phyloP scores from a whole-genome alignment of 768 basidiomycete species.

The Coprinellus aureogranulatus region DNA sequence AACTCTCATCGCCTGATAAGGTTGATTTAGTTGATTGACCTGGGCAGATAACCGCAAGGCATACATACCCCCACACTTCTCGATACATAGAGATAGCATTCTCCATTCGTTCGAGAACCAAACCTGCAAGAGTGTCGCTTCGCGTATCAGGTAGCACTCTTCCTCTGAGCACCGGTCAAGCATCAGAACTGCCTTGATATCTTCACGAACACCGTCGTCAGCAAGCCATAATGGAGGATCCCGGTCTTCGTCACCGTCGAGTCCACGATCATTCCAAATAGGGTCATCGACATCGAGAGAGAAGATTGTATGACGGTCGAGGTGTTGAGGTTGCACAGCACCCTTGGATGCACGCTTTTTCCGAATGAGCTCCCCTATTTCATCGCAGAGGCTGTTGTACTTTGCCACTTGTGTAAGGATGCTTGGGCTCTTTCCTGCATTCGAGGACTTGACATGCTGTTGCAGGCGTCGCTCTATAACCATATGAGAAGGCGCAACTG shows the following conservation, averaged over 20 bases:
- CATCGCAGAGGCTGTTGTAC: conserved; percentile 28
- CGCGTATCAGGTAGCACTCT: conserved; percentile 18
- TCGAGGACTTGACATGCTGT: conserved; percentile 23
- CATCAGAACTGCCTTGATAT: conserved; percentile 28
- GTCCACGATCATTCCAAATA: conserved; percentile 34
- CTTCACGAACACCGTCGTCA: conserved; percentile 21
- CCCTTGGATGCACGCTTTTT: conserved; percentile 18
- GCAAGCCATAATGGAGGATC: conserved; percentile 25
- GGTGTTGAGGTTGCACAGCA: conserved; percentile 21
- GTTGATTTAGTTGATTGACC: too few relatives aligned
- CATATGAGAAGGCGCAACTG: background rate
- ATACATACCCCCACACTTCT: too few relatives aligned
- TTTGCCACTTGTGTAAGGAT: conserved; percentile 20
- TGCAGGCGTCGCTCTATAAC: conserved; percentile 23
- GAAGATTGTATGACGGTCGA: conserved; percentile 23
- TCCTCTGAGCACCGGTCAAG: conserved; percentile 27
- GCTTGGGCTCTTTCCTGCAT: conserved; percentile 25
- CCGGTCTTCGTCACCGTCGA: conserved; percentile 21
- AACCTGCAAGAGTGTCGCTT: conserved; percentile 13
- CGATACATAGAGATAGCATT: too few relatives aligned
- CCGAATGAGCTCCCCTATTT: conserved; percentile 19
- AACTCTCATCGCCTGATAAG: too few relatives aligned
- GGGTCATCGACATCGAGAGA: conserved; percentile 34
- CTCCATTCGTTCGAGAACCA: conserved; percentile 31
- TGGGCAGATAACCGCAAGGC: too few relatives aligned